These are phyloP conservation scores for Talaromyces atroroseus DNA, from an alignment of 2,329 filamentous ascomycete species.

Conservation along the genomic window DNA sequence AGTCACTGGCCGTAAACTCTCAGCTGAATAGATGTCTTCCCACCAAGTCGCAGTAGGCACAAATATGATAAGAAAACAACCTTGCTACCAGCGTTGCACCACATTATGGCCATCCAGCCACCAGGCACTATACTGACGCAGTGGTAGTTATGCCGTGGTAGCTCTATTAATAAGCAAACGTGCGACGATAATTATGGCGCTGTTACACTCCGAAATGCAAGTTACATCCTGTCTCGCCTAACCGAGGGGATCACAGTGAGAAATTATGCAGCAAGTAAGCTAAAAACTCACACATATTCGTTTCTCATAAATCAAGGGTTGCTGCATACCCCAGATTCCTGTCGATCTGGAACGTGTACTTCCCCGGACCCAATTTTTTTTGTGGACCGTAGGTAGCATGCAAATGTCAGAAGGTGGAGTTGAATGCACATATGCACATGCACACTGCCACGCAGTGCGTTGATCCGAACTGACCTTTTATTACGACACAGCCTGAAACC, in stretches of 20 bases:
- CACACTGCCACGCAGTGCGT: background rate
- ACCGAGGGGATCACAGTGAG: background rate
- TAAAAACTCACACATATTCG: background rate
- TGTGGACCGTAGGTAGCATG: conserved; percentile 6
- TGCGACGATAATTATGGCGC: background rate
- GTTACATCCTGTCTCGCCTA: background rate
- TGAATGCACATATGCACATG: conserved; percentile 10
- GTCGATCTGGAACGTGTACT: conserved; percentile 6
- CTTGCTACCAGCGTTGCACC: background rate
- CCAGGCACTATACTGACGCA: background rate
- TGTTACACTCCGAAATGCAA: background rate
- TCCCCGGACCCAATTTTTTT: conserved; percentile 14
- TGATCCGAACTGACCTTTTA: background rate
- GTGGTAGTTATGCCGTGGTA: background rate
- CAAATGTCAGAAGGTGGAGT: conserved; percentile 11
- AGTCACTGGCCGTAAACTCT: background rate
- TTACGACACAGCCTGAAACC: background rate
- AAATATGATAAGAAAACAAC: background rate
- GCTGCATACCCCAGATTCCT: conserved; percentile 12
- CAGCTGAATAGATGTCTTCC: background rate
- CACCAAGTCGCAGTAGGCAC: background rate
- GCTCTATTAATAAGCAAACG: background rate
- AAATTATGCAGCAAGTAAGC: background rate
- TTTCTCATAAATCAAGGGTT: background rate
- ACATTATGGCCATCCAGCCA: background rate